A percentile compares a stretch with the other conserved stretches of the same genome.
Conservation (phyloP, 345 rosid species). For the Zanthoxylum bungeanum region DNA sequence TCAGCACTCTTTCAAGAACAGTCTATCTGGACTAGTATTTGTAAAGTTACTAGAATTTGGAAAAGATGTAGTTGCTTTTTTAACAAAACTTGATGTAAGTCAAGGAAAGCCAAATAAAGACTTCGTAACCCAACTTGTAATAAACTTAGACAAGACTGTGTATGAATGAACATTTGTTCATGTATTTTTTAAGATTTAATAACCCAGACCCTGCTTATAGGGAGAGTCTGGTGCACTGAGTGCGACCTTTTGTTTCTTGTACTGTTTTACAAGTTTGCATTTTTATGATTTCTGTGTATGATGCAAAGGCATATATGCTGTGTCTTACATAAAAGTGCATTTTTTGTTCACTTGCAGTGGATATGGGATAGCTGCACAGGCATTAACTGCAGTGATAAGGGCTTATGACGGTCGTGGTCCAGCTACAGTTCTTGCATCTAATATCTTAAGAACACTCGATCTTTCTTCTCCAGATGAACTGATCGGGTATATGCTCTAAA, state of each 20-base stretch:
- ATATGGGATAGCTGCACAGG: conserved; percentile 95
- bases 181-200: neutral
- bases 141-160: neutral
- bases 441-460: conserved; percentile 58
- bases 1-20: neutral
- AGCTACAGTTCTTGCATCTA: conserved; percentile 57
- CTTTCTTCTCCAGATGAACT: conserved; percentile 85
- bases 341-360: conserved; percentile 47
- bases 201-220: too few species aligned
- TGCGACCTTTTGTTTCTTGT: neutral
- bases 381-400: conserved; percentile 79
- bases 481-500: conserved; percentile 45
- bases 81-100: neutral
- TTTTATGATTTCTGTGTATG: neutral
- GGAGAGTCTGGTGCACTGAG: too few species aligned
- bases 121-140: neutral
- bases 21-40: neutral
- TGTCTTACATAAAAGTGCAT: neutral
- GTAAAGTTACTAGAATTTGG: neutral
- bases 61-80: neutral
- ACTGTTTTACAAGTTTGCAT: neutral
- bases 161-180: neutral
- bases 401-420: conserved; percentile 98
- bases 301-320: neutral
- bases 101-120: neutral